Percentiles rank a stretch among this genome's conserved stretches.
Evolutionary conservation across 2,329 filamentous ascomycete species (phyloP).

Genomic region (Exophiala phaeomuriformis): DNA sequence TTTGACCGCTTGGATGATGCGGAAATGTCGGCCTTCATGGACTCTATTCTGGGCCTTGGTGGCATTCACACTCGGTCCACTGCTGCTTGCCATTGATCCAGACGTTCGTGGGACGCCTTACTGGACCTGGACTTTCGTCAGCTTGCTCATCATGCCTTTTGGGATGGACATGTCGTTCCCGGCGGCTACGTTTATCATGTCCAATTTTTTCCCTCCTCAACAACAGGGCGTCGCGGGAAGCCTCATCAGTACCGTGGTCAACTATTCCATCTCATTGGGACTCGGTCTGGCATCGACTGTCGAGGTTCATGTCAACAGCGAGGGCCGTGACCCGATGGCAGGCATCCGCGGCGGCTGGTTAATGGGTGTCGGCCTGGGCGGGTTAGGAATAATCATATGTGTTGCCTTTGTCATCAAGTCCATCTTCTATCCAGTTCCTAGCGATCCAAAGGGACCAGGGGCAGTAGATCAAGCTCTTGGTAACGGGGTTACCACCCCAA

Average conservation of each 20-base stretch:
- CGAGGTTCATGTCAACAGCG: slow-evolving; percentile 24
- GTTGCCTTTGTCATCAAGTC: slow-evolving; percentile 19
- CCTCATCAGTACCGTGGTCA: slow-evolving; percentile 29
- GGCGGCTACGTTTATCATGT: slow-evolving; percentile 28
- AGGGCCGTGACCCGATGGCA: slow-evolving; percentile 21
- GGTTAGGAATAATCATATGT: slow-evolving; percentile 22
- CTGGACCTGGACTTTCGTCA: slow-evolving; percentile 58
- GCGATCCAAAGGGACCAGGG: slow-evolving; percentile 9
- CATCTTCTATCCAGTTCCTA: slow-evolving; percentile 9
- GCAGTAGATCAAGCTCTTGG: background rate
- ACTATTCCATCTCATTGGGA: slow-evolving; percentile 29
- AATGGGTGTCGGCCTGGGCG: slow-evolving; percentile 27
- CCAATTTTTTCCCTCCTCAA: slow-evolving; percentile 28
- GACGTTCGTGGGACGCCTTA: slow-evolving; percentile 38
- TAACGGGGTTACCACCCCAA: no score
- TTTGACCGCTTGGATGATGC: slow-evolving; percentile 25
- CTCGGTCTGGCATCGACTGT: slow-evolving; percentile 28
- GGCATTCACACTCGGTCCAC: slow-evolving; percentile 27
- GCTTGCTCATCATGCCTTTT: slow-evolving; percentile 50
- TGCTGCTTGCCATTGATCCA: slow-evolving; percentile 33
- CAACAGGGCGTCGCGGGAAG: slow-evolving; percentile 29
- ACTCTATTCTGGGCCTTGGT: slow-evolving; percentile 35
- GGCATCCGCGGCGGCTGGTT: slow-evolving; percentile 28
- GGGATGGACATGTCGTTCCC: slow-evolving; percentile 30
- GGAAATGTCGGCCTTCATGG: slow-evolving; percentile 26